Evolutionary conservation across 148 eudicot genomes (phyloP), one percentile per base, ranked within the genome.

Genomic region (Nepenthes mirabilis): DNA sequence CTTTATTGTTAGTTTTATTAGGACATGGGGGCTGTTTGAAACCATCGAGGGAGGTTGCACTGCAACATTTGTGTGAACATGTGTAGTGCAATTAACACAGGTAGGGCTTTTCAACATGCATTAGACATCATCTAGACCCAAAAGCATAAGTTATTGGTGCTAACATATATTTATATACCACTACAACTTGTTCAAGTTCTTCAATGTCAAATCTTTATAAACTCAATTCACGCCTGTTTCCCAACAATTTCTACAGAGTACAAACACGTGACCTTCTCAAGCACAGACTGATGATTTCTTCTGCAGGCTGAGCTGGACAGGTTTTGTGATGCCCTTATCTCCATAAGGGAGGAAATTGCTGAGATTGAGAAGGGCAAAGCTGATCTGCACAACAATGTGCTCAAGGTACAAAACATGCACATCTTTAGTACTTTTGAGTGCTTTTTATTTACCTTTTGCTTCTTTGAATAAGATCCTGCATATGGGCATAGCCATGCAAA

Each of bases 271-370:
- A 1, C 2, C 37, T 58, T 55, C 40, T 67, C 54, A 33, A 56
- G 55, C 6, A 56, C 10, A 58, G 47, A 43, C 6, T 3, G 58
- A 10, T 60, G 68, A 58, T 59, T 59, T 60, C 63, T 43, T 60
- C 47, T 63, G 48, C 82, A 93, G 98, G 96, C 95, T 0, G 98
- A 93, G 76, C 57, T 93, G 53, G 96, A 93, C 78, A 77, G 98
- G 80, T 88, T 83, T 65, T 93, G 98, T 70, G 95, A 88, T 73
- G 82, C 98, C 36, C 84, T 93, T 33, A 93, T 93, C 75, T 93
- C 98, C 65, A 93, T 93, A 32, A 83, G 98, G 69, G 89, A 86
- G 67, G 98, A 93, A 74, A 93, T 93, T 62, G 78, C 95, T 6
- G 71, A 71, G 75, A 83, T 93, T 70, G 98, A 93, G 83, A 80